Evolutionary conservation across 805 yeast genomes (phyloP), one percentile per base, ranked within the genome.

Genomic region (Candida adriatica): DNA sequence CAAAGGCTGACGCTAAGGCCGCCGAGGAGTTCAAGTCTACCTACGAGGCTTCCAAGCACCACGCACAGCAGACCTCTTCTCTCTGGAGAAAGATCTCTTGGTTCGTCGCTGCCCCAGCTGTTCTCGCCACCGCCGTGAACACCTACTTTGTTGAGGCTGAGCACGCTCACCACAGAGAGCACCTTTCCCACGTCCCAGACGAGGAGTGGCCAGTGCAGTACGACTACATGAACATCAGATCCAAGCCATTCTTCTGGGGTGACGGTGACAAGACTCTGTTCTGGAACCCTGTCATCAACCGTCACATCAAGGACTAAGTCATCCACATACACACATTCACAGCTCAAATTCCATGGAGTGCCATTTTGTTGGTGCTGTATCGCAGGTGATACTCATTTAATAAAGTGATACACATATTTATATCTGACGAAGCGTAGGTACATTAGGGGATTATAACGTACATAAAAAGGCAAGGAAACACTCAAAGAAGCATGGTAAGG

Each of bases 211-310:
- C 96, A 55, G 66, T 61, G 41, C 92, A 82, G 64, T 84, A 84
- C 69, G 88, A 79, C 51, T 92, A 75, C 76, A 88, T 81, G 72
- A 92, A 92, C 73, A 61, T 87, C 51, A 85, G 97, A 76, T 58
- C 61, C 57, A 79, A 76, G 61, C 79, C 82, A 58, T 90, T 75
- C 75, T 90, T 87, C 80, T 92, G 97, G 97, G 98, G 98, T 58
- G 90, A 92, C 58, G 97, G 98, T 59, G 95, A 88, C 72, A 79
- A 84, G 75, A 86, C 97, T 42, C 67, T 81, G 58, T 92, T 92
- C 82, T 92, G 98, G 98, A 86, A 86, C 71, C 71, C 84, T 32
- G 82, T 75, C 53, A 73, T 83, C 57, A 90, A 90, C 83, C 85
- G 95, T 74, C 84, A 84, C 70, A 64, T 81, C 53, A 68, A 41